Conservation (phyloP, 2,329 filamentous ascomycete genomes). For the Plectosphaerella sp. region DNA sequence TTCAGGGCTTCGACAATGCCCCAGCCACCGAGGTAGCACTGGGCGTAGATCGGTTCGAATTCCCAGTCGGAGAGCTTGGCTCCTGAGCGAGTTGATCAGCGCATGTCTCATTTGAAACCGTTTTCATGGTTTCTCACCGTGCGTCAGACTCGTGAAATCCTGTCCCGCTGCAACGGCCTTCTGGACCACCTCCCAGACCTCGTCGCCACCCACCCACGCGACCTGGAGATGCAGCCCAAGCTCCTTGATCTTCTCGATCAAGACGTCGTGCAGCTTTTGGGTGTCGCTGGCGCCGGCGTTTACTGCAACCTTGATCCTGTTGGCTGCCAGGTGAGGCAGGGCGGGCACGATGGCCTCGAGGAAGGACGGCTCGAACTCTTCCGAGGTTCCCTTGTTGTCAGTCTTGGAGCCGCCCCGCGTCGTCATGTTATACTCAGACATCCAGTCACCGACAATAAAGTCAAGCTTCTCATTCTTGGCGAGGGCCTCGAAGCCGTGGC, state of each 20-base stretch:
- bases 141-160: constrained; percentile 6
- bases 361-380: constrained; percentile 31
- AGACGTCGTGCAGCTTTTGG: constrained; percentile 21
- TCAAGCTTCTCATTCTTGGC: constrained; percentile 20
- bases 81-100: background rate
- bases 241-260: constrained; percentile 21
- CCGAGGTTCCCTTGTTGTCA: constrained; percentile 18
- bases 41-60: constrained; percentile 20
- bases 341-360: constrained; percentile 37
- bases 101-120: background rate
- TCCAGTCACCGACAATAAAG: constrained; percentile 34
- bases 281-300: constrained; percentile 36
- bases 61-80: constrained; percentile 9
- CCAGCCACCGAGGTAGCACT: constrained; percentile 46
- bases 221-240: constrained; percentile 24
- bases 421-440: constrained; percentile 47
- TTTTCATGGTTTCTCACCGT: background rate
- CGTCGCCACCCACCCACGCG: constrained; percentile 32
- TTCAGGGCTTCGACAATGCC: constrained; percentile 36
- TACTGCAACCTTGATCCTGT: constrained; percentile 30
- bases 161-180: constrained; percentile 3
- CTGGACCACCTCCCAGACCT: constrained; percentile 23
- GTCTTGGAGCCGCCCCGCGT: constrained; percentile 29
- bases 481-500: constrained; percentile 16
- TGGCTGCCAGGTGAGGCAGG: constrained; percentile 27